These are phyloP conservation scores for Ascochyta viciae-villosae DNA, from an alignment of 2,329 filamentous ascomycete species.

Conservation along the genomic window DNA sequence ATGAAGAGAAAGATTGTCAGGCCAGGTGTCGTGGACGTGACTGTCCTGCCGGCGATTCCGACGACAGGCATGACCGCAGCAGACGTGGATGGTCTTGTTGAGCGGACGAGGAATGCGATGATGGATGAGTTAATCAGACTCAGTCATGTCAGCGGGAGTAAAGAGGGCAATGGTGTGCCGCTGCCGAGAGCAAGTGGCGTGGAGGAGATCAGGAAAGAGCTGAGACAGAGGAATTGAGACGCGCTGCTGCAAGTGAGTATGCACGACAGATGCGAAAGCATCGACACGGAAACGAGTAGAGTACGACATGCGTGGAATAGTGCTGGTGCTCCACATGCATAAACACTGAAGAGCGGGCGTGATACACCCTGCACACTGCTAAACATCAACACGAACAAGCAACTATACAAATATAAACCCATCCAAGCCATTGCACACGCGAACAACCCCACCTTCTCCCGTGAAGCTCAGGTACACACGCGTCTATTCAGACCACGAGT, in stretches of 20 bases:
- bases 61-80: constrained; percentile 45
- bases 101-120: constrained; percentile 46
- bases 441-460: background rate
- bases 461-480: background rate
- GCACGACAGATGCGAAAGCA: background rate
- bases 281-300: background rate
- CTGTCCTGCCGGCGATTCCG: constrained; percentile 45
- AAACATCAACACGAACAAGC: background rate
- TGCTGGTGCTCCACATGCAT: background rate
- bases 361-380: background rate
- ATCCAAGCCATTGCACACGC: background rate
- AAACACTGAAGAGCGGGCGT: background rate
- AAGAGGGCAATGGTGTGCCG: constrained; percentile 33
- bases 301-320: background rate
- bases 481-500: background rate
- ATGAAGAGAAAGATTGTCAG: constrained; percentile 53
- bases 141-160: constrained; percentile 32
- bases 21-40: constrained; percentile 63
- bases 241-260: background rate
- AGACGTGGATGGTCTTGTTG: constrained; percentile 44
- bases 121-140: constrained; percentile 45
- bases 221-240: constrained; percentile 34
- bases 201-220: constrained; percentile 27
- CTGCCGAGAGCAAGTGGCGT: constrained; percentile 32
- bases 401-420: background rate